phyloP scores from a whole-genome alignment of 208 protist species.

The Trichomonas vaginalis region DNA sequence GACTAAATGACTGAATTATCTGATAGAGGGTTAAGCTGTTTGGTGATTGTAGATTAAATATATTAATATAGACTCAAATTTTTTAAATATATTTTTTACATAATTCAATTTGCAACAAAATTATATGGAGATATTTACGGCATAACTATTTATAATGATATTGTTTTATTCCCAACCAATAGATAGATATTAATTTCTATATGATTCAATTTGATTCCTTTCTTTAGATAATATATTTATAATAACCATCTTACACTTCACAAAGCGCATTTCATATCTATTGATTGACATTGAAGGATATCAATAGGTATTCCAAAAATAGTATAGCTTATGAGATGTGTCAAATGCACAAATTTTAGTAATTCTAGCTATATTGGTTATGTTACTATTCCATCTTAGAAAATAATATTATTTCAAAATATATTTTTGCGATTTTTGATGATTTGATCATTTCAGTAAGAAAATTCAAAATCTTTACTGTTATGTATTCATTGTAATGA shows the following conservation, averaged over 20 bases:
- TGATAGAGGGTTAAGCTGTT: no score
- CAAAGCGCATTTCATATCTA: not conserved
- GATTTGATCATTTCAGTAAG: not conserved
- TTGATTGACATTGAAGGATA: not conserved
- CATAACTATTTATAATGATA: no score
- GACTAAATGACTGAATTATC: no score
- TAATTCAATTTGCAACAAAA: no score
- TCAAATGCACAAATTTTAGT: not conserved
- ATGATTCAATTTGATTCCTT: not conserved
- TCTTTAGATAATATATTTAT: not conserved
- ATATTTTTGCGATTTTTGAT: not conserved
- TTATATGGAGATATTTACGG: no score
- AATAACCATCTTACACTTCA: not conserved
- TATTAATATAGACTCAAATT: no score
- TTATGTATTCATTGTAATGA: no score
- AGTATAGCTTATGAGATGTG: not conserved
- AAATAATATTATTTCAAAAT: not conserved
- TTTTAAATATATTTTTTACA: no score
- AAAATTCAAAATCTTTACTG: no score
- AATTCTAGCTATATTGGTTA: not conserved
- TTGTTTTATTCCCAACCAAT: no score
- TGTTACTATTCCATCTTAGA: not conserved
- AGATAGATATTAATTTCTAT: not conserved
- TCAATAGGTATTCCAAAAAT: not conserved
- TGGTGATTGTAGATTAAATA: no score